Evolutionary conservation across 352 stramenopile genomes (phyloP).

Genomic region (Phytopythium boreale): DNA sequence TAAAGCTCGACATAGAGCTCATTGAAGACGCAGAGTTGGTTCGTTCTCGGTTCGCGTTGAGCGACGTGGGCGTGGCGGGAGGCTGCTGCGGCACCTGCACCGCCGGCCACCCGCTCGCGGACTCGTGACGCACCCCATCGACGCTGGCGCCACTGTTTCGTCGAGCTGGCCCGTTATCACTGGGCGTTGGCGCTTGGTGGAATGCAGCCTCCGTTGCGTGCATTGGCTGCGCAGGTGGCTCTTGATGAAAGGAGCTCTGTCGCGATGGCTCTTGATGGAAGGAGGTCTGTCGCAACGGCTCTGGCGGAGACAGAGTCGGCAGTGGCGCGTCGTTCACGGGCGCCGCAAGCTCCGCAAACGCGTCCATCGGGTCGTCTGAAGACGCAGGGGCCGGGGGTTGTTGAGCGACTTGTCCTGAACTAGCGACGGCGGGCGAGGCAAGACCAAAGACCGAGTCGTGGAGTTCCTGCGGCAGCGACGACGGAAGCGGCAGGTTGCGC

Average conservation of each 20-base stretch:
- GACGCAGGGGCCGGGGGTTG: slow-evolving; percentile 15
- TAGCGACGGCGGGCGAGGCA: slow-evolving; percentile 6
- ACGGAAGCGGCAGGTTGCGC: slow-evolving; percentile 71
- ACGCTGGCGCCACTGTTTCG: slow-evolving; percentile 4
- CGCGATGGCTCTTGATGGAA: slow-evolving; percentile 11
- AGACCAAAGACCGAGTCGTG: slow-evolving; percentile 59
- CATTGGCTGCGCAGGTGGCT: neutral
- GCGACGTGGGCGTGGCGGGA: neutral
- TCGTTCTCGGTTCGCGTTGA: slow-evolving; percentile 17
- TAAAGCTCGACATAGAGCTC: slow-evolving; percentile 40
- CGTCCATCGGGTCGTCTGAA: slow-evolving; percentile 43
- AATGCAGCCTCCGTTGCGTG: neutral
- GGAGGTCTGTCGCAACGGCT: slow-evolving; percentile 10
- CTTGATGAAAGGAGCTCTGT: slow-evolving; percentile 19
- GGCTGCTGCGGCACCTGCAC: neutral
- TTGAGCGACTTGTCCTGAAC: slow-evolving; percentile 3
- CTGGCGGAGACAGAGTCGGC: slow-evolving; percentile 21
- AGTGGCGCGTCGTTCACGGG: slow-evolving; percentile 26
- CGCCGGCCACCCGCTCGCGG: slow-evolving; percentile 1
- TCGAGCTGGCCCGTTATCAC: neutral
- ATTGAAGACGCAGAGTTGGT: slow-evolving; percentile 41
- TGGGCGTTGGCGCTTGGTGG: neutral
- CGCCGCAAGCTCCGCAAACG: slow-evolving; percentile 48
- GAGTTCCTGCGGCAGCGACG: slow-evolving; percentile 66
- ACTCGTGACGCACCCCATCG: slow-evolving; percentile 6